Conservation (phyloP, 108 stramenopile genomes). For the Conticribra guillardii region DNA sequence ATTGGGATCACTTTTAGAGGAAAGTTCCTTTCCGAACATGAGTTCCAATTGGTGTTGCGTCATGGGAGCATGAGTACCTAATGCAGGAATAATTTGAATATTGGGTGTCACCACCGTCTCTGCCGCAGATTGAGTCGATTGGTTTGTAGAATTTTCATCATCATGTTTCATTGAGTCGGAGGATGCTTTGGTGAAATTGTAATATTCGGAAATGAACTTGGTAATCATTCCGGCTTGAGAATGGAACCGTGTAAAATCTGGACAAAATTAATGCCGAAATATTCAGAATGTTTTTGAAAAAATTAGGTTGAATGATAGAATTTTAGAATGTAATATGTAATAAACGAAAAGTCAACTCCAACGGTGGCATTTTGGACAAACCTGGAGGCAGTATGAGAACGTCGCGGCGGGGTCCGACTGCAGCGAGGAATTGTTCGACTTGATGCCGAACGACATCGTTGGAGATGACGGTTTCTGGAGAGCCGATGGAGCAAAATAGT, state of each 20-base stretch:
- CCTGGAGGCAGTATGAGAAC: slow-evolving; percentile 91
- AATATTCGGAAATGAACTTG: slow-evolving; percentile 82
- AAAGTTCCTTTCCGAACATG: slow-evolving; percentile 85
- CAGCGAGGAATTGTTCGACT: slow-evolving; percentile 54
- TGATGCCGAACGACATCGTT: slow-evolving; percentile 44
- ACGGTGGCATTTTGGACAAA: no score
- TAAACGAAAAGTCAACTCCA: no score
- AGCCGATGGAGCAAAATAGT: slow-evolving; percentile 61
- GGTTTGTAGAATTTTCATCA: background rate
- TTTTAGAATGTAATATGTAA: no score
- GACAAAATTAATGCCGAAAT: no score
- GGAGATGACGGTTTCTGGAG: slow-evolving; percentile 47
- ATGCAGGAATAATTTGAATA: slow-evolving; percentile 87
- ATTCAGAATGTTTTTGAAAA: no score
- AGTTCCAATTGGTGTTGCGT: slow-evolving; percentile 72
- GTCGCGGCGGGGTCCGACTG: slow-evolving; percentile 72
- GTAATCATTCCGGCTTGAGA: slow-evolving; percentile 90
- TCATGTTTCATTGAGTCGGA: no score
- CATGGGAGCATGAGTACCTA: slow-evolving; percentile 95
- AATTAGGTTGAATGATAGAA: no score
- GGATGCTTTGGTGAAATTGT: slow-evolving; percentile 60
- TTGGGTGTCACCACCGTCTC: slow-evolving; percentile 14
- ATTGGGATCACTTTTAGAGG: slow-evolving; percentile 23
- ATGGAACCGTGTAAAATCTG: slow-evolving; percentile 91
- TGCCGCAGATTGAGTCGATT: no score